A percentile compares a stretch with the other conserved stretches of the same genome.
phyloP scores from a whole-genome alignment of 1,284 basidiomycete genomes.

The Leucoagaricus sp. region DNA sequence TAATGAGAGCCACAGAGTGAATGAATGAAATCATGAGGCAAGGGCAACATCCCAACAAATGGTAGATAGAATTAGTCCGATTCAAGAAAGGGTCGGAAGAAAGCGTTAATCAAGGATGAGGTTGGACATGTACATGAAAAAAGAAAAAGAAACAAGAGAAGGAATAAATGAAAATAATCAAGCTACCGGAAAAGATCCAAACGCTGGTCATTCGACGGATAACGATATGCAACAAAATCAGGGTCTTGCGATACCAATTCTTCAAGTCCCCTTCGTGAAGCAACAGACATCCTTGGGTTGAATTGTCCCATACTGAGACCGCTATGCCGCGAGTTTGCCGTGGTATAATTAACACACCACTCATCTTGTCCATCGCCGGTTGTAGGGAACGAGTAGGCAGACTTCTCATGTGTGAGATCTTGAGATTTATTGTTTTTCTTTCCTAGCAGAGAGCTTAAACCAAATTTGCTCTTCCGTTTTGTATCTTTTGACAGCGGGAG shows the following conservation, averaged over 20 bases:
- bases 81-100: slow-evolving; percentile 8
- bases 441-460: slow-evolving; percentile 62
- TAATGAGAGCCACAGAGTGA: neutral
- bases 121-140: neutral
- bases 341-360: slow-evolving; percentile 38
- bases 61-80: slow-evolving; percentile 1
- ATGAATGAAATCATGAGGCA: neutral
- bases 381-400: slow-evolving; percentile 45
- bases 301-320: slow-evolving; percentile 33
- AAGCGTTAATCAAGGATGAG: slow-evolving; percentile 23
- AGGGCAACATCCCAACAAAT: neutral
- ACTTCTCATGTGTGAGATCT: slow-evolving; percentile 37
- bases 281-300: slow-evolving; percentile 53
- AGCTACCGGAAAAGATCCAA: slow-evolving; percentile 52
- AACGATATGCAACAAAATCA: slow-evolving; percentile 82
- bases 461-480: slow-evolving; percentile 73
- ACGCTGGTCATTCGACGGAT: slow-evolving; percentile 72
- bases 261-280: slow-evolving; percentile 70
- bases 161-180: slow-evolving; percentile 27
- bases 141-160: slow-evolving; percentile 8
- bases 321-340: slow-evolving; percentile 47
- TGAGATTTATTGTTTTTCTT: slow-evolving; percentile 53
- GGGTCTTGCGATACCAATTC: slow-evolving; percentile 77
- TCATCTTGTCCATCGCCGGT: slow-evolving; percentile 51
- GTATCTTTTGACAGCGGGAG: slow-evolving; percentile 32